Conservation (phyloP, 2,329 filamentous ascomycete species). For the Cadophora sp. region DNA sequence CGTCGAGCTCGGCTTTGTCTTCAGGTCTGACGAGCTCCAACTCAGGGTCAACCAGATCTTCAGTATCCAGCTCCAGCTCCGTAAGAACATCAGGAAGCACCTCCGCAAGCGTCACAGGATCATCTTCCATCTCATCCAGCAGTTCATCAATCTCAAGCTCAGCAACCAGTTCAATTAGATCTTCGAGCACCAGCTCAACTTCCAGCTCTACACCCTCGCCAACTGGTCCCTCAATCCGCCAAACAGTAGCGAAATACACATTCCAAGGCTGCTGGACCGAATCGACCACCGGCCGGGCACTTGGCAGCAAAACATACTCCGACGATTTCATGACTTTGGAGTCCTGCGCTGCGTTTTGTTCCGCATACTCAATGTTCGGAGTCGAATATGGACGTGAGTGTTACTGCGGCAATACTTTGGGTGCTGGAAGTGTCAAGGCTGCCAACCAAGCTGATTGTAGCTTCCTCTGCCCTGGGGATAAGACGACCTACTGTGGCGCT, state of each 20-base stretch:
- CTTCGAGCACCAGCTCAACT: slow-evolving; percentile 19
- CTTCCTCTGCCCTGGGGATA: slow-evolving; percentile 39
- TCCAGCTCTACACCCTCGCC: slow-evolving; percentile 21
- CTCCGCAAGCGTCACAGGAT: not conserved
- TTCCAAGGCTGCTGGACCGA: slow-evolving; percentile 46
- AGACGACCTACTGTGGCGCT: slow-evolving; percentile 44
- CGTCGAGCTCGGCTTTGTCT: slow-evolving; percentile 11
- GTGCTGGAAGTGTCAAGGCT: slow-evolving; percentile 34
- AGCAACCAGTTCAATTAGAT: slow-evolving; percentile 18
- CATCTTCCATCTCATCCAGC: not conserved
- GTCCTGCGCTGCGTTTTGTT: slow-evolving; percentile 43
- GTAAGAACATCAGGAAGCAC: not conserved
- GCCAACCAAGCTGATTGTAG: slow-evolving; percentile 37
- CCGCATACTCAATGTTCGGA: slow-evolving; percentile 46
- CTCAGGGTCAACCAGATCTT: slow-evolving; percentile 6
- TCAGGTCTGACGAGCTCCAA: slow-evolving; percentile 6
- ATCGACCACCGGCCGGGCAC: slow-evolving; percentile 38
- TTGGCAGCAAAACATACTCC: slow-evolving; percentile 34
- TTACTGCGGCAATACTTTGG: slow-evolving; percentile 44
- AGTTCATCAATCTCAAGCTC: slow-evolving; percentile 22
- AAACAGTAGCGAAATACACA: slow-evolving; percentile 31
- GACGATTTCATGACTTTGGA: slow-evolving; percentile 46
- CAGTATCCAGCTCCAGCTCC: not conserved
- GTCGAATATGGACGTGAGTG: slow-evolving; percentile 50
- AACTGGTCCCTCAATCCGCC: slow-evolving; percentile 34